These are phyloP conservation scores for Pseudogymnoascus sp. DNA, from an alignment of 2,329 filamentous ascomycete species.

Conservation along the genomic window DNA sequence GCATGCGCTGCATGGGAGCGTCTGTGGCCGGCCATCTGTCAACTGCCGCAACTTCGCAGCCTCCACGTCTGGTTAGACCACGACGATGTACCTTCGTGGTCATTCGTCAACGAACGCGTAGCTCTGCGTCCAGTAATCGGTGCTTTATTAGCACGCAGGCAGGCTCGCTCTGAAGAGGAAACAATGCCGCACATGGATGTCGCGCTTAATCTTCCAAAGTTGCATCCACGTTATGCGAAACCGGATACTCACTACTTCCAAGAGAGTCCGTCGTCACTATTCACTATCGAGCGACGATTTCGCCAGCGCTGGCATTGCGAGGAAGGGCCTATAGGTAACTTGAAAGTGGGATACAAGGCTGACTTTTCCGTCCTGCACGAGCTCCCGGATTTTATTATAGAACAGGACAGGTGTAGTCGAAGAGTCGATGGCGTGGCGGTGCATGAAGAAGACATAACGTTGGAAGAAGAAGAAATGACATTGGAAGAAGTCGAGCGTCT, in stretches of 20 bases:
- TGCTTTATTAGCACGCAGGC: not conserved
- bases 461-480: not conserved
- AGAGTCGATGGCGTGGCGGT: not conserved
- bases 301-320: not conserved
- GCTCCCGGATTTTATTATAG: not conserved
- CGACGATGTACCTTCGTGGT: not conserved
- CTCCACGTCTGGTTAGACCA: not conserved
- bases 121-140: not conserved
- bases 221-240: not conserved
- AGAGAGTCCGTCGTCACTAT: not conserved
- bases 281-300: not conserved
- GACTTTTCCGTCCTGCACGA: not conserved
- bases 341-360: not conserved
- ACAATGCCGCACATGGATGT: not conserved
- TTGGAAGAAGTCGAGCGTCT: not conserved
- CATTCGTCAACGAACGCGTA: not conserved
- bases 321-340: not conserved
- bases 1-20: not conserved
- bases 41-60: not conserved
- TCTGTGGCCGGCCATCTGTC: not conserved
- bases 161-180: not conserved
- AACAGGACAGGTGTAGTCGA: not conserved
- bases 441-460: not conserved
- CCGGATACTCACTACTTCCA: not conserved
- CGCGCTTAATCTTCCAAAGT: not conserved